Conservation (phyloP, 2,329 filamentous ascomycete genomes). For the Claviceps sp. region DNA sequence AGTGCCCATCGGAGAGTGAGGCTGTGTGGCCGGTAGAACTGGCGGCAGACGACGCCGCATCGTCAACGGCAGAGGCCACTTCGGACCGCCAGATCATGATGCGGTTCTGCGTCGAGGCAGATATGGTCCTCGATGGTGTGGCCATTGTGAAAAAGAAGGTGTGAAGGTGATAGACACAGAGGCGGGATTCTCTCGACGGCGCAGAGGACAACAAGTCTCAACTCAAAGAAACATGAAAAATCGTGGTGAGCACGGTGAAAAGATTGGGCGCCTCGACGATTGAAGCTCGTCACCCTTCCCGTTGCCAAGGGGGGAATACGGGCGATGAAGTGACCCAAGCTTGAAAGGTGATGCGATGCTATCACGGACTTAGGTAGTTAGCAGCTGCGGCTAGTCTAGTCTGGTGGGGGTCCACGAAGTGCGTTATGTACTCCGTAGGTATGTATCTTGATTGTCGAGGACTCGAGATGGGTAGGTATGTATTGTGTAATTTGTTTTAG, state of each 20-base stretch:
- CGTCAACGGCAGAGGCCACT: conserved; percentile 25
- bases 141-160: not conserved
- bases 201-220: no score
- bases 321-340: not conserved
- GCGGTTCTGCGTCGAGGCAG: conserved; percentile 13
- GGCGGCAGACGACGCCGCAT: conserved; percentile 12
- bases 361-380: not conserved
- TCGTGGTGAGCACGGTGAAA: no score
- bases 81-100: conserved; percentile 39
- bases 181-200: no score
- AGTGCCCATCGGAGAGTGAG: conserved; percentile 7
- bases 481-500: not conserved
- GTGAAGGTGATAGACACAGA: not conserved
- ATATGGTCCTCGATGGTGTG: not conserved
- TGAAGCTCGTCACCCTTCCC: not conserved
- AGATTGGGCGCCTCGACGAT: no score
- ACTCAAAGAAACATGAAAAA: not conserved
- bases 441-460: not conserved
- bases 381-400: not conserved
- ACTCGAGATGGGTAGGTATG: no score
- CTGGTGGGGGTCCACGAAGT: not conserved
- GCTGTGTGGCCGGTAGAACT: conserved; percentile 12
- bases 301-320: not conserved
- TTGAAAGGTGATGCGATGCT: not conserved
- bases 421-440: no score